Evolutionary conservation across 345 rosid genomes (phyloP).

Genomic region (Trapa incisa): DNA sequence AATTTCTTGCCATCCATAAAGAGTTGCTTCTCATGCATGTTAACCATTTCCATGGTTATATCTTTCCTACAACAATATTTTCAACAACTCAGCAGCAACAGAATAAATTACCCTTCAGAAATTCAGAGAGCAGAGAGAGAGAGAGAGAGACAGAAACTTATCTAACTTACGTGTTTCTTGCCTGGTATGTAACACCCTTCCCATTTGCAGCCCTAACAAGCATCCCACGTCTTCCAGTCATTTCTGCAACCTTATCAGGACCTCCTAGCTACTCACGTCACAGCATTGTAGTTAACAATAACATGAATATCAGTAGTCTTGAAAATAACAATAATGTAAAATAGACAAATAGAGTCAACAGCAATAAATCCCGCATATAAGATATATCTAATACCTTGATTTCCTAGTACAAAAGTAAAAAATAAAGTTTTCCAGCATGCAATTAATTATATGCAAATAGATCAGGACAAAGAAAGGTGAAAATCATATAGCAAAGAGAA

Average conservation of each 20-base stretch:
- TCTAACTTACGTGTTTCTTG: conserved; percentile 77
- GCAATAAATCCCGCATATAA: neutral
- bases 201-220: conserved; percentile 90
- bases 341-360: neutral
- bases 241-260: conserved; percentile 93
- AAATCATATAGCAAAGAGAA: neutral
- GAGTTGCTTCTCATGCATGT: conserved; percentile 95
- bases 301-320: conserved; percentile 1
- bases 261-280: conserved; percentile 78
- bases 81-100: conserved; percentile 14
- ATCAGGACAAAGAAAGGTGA: neutral
- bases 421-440: too few species aligned
- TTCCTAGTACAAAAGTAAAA: neutral
- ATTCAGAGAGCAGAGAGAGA: neutral
- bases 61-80: conserved; percentile 56
- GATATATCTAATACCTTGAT: neutral
- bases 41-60: conserved; percentile 95
- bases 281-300: conserved; percentile 5
- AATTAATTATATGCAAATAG: neutral
- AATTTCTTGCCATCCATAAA: conserved; percentile 96
- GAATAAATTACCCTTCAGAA: conserved; percentile 6
- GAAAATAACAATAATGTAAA: neutral
- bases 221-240: conserved; percentile 99
- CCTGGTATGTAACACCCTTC: conserved; percentile 96
- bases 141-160: neutral